A percentile compares a stretch with the other conserved stretches of the same genome.
phyloP scores from a whole-genome alignment of 2,329 filamentous ascomycete species.

The Aspergillaceae sp. region DNA sequence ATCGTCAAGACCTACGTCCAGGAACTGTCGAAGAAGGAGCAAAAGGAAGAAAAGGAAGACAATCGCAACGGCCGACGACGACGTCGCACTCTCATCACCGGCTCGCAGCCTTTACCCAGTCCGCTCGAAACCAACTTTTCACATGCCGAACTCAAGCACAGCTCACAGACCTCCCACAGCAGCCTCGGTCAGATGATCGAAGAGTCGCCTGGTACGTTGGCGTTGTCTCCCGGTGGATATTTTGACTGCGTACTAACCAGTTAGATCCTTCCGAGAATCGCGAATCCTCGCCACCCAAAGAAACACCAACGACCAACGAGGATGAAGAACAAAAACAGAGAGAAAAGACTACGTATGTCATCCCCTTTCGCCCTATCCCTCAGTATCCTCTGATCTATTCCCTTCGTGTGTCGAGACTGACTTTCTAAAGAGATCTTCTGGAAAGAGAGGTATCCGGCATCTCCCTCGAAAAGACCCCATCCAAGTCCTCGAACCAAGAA shows the following conservation, averaged over 20 bases:
- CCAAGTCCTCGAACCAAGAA: conserved; percentile 21
- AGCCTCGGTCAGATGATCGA: conserved; percentile 80
- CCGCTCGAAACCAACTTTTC: conserved; percentile 89
- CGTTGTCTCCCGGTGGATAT: too few species aligned
- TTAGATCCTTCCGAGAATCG: too few species aligned
- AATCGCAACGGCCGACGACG: conserved; percentile 85
- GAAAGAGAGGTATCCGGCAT: conserved; percentile 92
- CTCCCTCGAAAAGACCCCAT: conserved; percentile 68
- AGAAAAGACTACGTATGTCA: conserved; percentile 90
- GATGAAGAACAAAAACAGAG: conserved; percentile 67
- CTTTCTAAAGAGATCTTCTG: conserved; percentile 64
- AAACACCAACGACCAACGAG: conserved; percentile 40
- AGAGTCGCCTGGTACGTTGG: conserved; percentile 54
- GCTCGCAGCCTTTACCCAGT: conserved; percentile 90
- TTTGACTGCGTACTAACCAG: too few species aligned
- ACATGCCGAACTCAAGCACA: conserved; percentile 54
- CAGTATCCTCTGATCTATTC: not conserved
- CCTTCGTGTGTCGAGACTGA: not conserved
- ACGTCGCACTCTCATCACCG: conserved; percentile 88
- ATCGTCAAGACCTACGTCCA: conserved; percentile 96
- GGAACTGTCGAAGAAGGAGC: conserved; percentile 53
- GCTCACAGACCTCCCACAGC: conserved; percentile 56
- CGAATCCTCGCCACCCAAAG: too few species aligned
- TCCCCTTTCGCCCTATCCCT: not conserved
- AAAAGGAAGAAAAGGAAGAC: conserved; percentile 74